Conservation (phyloP, 2,329 filamentous ascomycete genomes). For the Claviceps sp. region DNA sequence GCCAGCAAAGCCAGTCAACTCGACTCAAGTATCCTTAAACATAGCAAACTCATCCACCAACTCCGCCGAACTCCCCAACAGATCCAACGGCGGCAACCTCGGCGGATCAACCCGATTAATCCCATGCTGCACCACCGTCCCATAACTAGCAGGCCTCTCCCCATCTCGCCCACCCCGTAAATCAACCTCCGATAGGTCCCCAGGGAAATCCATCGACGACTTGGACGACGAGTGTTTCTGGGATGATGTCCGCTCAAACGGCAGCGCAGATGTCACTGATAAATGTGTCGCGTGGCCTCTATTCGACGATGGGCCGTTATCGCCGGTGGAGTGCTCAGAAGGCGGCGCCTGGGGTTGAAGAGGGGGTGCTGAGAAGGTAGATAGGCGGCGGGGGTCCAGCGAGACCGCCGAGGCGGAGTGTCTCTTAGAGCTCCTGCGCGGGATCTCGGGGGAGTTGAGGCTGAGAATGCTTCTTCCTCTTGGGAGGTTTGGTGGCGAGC, state of each 20-base stretch:
- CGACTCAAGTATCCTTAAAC: neutral
- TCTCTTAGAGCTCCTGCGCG: slow-evolving; percentile 61
- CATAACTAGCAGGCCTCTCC: slow-evolving; percentile 40
- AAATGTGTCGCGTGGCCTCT: slow-evolving; percentile 2
- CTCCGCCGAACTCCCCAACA: slow-evolving; percentile 42
- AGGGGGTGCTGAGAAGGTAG: neutral
- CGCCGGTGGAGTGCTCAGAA: slow-evolving; percentile 7
- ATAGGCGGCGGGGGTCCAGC: slow-evolving; percentile 16
- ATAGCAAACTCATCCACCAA: slow-evolving; percentile 30
- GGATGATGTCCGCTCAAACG: slow-evolving; percentile 44
- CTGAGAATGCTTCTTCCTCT: neutral
- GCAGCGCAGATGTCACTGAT: slow-evolving; percentile 24
- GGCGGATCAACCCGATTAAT: slow-evolving; percentile 39
- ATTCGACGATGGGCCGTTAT: neutral
- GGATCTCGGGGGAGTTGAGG: slow-evolving; percentile 41
- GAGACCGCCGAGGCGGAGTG: slow-evolving; percentile 29
- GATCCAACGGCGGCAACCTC: slow-evolving; percentile 27
- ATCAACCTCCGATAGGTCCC: slow-evolving; percentile 31
- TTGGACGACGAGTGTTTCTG: slow-evolving; percentile 36
- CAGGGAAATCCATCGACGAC: slow-evolving; percentile 35
- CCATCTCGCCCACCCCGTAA: slow-evolving; percentile 21
- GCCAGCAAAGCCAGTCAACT: neutral
- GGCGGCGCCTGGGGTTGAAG: slow-evolving; percentile 7
- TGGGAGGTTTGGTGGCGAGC: slow-evolving; percentile 12
- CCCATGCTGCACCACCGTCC: slow-evolving; percentile 43